Base-by-base conservation (phyloP, 2,329 filamentous ascomycete species). In the Byssochlamys sp. region DNA sequence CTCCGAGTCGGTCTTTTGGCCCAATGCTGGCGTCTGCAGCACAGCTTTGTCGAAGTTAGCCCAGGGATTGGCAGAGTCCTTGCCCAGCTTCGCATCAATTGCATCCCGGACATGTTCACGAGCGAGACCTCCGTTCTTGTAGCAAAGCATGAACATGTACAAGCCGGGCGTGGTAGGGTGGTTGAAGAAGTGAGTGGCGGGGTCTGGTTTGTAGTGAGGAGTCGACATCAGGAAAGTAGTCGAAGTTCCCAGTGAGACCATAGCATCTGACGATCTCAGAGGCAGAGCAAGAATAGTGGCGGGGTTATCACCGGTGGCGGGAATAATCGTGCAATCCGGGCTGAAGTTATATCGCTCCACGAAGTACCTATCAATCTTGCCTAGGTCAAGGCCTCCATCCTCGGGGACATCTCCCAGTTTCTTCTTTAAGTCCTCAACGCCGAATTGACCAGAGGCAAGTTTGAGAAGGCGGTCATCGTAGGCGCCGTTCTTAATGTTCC, bases 111-210 rank as follows among this genome's bases (percentile, higher is more conserved):
- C 84, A 66, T 89, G 86, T 71, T 99, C 94, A 51, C 94, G 88
- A 1, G 94, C 92, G 1, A 97, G 84, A 1, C 91, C 91, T 64
- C 94, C 94, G 75, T 99, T 99, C 77, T 97, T 97, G 80, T 97
- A 99, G 81, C 94, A 99, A 35, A 99, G 84, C 94, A 99, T 99
- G 76, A 99, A 97, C 94, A 99, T 97, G 81, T 95, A 96, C 59
- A 96, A 83, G 1, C 89, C 90, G 0, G 86, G 78, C 0, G 90
- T 95, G 51, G 91, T 94, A 1, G 94, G 94, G 74, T 97, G 91
- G 78, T 96, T 96, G 83, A 97, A 95, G 80, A 97, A 96, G 78
- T 99, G 94, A 69, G 96, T 96, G 5, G 88, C 84, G 2, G 90
- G 89, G 69, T 96, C 87, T 1, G 94, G 90, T 71, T 87, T 87